Conservation (phyloP, 768 basidiomycete species). For the Trichaptum fuscoviolaceum region DNA sequence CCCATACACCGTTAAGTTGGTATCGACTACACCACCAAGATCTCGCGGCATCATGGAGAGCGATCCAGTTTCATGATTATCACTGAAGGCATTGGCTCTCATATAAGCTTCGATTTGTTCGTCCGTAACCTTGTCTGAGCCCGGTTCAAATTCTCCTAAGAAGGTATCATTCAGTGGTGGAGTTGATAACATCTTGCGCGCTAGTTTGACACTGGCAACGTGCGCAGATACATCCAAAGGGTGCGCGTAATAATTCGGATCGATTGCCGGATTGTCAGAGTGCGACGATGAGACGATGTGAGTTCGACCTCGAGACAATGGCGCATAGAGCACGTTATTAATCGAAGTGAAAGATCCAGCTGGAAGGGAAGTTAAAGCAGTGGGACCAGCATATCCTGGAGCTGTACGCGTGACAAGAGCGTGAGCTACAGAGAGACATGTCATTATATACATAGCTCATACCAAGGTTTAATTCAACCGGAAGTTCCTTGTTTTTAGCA, state of each 20-base stretch:
- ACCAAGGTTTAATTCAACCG: constrained; percentile 11
- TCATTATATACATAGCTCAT: not conserved
- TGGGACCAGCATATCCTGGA: constrained; percentile 12
- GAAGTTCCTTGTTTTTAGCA: constrained; percentile 6
- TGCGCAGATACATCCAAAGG: constrained; percentile 9
- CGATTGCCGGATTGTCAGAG: constrained; percentile 29
- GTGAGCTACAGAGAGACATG: not conserved
- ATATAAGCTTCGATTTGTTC: constrained; percentile 10
- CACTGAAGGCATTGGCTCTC: constrained; percentile 3
- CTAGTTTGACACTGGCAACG: constrained; percentile 8
- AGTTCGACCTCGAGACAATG: constrained; percentile 12
- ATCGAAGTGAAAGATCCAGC: constrained; percentile 8
- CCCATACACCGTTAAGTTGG: constrained; percentile 22
- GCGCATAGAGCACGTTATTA: constrained; percentile 11
- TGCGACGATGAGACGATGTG: constrained; percentile 27
- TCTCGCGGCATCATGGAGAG: constrained; percentile 17
- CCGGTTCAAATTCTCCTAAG: constrained; percentile 11
- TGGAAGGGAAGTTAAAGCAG: not conserved
- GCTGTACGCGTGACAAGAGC: not conserved
- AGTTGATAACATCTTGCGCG: constrained; percentile 18
- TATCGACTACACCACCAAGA: constrained; percentile 20
- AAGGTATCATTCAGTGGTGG: constrained; percentile 18
- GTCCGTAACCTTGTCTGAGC: constrained; percentile 7
- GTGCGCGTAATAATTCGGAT: constrained; percentile 30
- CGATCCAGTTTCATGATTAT: constrained; percentile 16